Percentiles rank a stretch among this genome's conserved stretches.
Conservation (phyloP, 2,329 filamentous ascomycete species). For the Thelonectria rubi region DNA sequence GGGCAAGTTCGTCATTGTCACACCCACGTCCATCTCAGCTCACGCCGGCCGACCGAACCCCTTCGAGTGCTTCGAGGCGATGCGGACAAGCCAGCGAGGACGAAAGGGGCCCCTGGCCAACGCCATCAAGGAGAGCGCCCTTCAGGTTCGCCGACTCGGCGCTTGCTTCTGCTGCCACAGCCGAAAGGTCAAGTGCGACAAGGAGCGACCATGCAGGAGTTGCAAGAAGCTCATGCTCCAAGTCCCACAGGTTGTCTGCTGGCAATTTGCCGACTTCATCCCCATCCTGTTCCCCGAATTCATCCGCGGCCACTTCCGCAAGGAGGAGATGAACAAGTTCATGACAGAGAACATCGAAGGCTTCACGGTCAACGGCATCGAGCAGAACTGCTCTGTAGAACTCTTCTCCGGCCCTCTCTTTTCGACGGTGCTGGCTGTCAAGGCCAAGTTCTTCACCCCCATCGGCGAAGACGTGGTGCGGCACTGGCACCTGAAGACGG, state of each 20-base stretch:
- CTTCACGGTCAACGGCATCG: constrained; percentile 54
- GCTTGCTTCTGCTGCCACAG: constrained; percentile 69
- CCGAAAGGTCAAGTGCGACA: constrained; percentile 67
- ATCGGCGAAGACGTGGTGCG: constrained; percentile 57
- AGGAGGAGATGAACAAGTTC: constrained; percentile 60
- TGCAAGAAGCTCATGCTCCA: constrained; percentile 61
- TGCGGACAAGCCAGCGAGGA: constrained; percentile 62
- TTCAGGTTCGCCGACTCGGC: constrained; percentile 62
- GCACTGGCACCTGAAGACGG: constrained; percentile 59
- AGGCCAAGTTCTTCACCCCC: constrained; percentile 62
- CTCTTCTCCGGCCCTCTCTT: constrained; percentile 60
- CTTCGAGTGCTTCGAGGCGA: constrained; percentile 64
- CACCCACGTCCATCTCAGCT: constrained; percentile 62
- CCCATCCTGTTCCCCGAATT: constrained; percentile 62
- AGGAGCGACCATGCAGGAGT: constrained; percentile 64
- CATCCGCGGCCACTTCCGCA: constrained; percentile 60
- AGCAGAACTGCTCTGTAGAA: constrained; percentile 55
- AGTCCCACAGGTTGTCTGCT: constrained; percentile 65
- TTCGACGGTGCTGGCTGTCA: constrained; percentile 55
- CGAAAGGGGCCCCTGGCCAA: constrained; percentile 65
- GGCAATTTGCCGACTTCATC: constrained; percentile 67
- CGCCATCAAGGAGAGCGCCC: constrained; percentile 63
- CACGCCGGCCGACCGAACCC: constrained; percentile 60
- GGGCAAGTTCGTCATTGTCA: constrained; percentile 65
- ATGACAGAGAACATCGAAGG: constrained; percentile 58